Base-by-base conservation (phyloP, 192 early-diverging fungal genomes). In the Anaeromyces robustus region DNA sequence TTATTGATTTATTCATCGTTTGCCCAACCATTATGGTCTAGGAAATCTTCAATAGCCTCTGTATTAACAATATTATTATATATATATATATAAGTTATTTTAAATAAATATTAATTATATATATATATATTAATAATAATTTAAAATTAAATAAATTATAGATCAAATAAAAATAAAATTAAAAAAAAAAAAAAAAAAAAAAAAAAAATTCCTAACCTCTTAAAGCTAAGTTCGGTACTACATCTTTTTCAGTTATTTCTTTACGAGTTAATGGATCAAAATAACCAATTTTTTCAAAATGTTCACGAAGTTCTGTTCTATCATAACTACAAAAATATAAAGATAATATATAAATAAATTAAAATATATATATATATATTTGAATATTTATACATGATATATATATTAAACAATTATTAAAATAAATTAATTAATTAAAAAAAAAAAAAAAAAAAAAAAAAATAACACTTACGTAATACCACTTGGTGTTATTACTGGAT, bases 311-410 rank as follows among this genome's bases (percentile, higher is more conserved):
- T 30, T 92, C 90, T 18, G 86, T 82, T 31, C 94, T 89, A 82
- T 95, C 95, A 82, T 95, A 96, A 6, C 87, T 93, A 29, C 92
- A 92, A 1, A n/a, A n/a, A n/a, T n/a, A n/a, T n/a, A n/a, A n/a
- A n/a, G n/a, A n/a, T n/a, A n/a, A n/a, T n/a, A n/a, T n/a, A n/a
- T n/a, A n/a, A n/a, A n/a, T n/a, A n/a, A n/a, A n/a, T n/a, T n/a
- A n/a, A n/a, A n/a, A n/a, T n/a, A n/a, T n/a, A n/a, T n/a, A n/a
- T n/a, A n/a, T n/a, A n/a, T n/a, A n/a, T n/a, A n/a, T n/a, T n/a
- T n/a, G n/a, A n/a, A n/a, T n/a, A n/a, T n/a, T n/a, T n/a, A n/a
- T n/a, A n/a, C n/a, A n/a, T n/a, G n/a, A n/a, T n/a, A n/a, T n/a
- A n/a, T n/a, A 32, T 32, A 32, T 7, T 32, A 32, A 32, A 32